These are phyloP conservation scores for Claviceps capensis DNA, from an alignment of 2,329 filamentous ascomycete species.

Conservation along the genomic window DNA sequence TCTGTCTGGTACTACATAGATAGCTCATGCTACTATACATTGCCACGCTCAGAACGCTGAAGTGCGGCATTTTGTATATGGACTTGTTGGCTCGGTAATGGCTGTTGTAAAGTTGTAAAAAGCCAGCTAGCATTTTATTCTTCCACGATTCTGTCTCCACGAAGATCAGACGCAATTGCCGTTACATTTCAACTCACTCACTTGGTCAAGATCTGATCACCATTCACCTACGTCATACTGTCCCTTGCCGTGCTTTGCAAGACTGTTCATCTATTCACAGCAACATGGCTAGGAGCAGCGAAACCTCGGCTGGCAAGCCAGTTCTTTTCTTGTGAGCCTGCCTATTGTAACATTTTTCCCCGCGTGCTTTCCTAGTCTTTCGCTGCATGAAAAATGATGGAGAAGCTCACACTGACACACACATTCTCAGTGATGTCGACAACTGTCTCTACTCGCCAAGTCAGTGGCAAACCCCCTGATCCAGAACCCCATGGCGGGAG, in stretches of 20 bases:
- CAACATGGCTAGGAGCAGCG: slow-evolving; percentile 20
- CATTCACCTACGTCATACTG: neutral
- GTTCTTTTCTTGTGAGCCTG: slow-evolving; percentile 29
- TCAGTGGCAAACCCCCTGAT: slow-evolving; percentile 24
- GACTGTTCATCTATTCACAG: neutral
- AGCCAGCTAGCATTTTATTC: too few relatives aligned
- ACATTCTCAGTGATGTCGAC: slow-evolving; percentile 73
- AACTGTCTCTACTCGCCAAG: slow-evolving; percentile 92
- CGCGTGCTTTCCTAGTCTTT: neutral
- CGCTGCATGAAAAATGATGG: neutral
- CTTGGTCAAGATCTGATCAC: neutral
- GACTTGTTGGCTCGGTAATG: too few relatives aligned
- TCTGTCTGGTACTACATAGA: too few relatives aligned
- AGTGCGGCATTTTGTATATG: neutral
- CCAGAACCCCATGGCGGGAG: neutral
- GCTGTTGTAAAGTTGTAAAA: too few relatives aligned
- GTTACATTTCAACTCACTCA: neutral
- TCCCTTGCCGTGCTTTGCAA: too few relatives aligned
- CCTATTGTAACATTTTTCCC: too few relatives aligned
- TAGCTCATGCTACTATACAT: neutral
- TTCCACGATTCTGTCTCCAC: too few relatives aligned
- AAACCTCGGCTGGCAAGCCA: slow-evolving; percentile 20
- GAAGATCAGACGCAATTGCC: too few relatives aligned
- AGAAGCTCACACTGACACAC: neutral
- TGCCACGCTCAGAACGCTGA: neutral